These are phyloP conservation scores for Suillus cothurnatus DNA, from an alignment of 768 basidiomycete species.

Conservation along the genomic window DNA sequence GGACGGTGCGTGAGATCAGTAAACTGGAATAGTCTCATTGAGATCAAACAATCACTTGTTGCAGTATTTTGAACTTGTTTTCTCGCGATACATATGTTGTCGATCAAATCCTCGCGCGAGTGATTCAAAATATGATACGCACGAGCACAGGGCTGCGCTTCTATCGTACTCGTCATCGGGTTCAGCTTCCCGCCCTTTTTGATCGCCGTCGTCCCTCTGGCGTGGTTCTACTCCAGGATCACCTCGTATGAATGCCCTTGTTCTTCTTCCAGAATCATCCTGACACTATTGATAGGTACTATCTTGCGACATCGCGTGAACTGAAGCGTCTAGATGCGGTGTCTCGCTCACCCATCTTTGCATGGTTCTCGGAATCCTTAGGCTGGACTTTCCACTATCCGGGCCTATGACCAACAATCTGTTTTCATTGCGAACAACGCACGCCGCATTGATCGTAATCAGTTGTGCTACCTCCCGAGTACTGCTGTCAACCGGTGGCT, in stretches of 20 bases:
- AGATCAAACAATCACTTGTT: background rate
- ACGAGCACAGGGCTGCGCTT: constrained; percentile 60
- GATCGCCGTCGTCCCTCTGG: constrained; percentile 71
- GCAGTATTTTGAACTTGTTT: constrained; percentile 86
- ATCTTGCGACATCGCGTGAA: constrained; percentile 84
- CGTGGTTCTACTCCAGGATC: constrained; percentile 77
- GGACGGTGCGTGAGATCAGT: constrained; percentile 56
- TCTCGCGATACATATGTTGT: constrained; percentile 87
- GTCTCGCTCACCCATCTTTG: constrained; percentile 89
- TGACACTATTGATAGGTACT: constrained; percentile 57
- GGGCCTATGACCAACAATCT: constrained; percentile 72
- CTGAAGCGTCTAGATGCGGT: constrained; percentile 88
- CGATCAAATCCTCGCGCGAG: constrained; percentile 79
- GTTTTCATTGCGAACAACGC: constrained; percentile 72
- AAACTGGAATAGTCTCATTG: background rate
- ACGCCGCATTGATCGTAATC: constrained; percentile 81
- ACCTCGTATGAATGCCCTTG: constrained; percentile 58
- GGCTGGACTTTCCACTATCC: constrained; percentile 79
- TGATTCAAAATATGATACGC: constrained; percentile 67
- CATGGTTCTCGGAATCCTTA: constrained; percentile 82
- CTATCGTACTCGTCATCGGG: constrained; percentile 74
- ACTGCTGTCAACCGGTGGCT: constrained; percentile 84
- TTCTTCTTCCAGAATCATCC: background rate
- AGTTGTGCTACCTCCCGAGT: constrained; percentile 74
- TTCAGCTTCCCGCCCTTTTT: constrained; percentile 83